Conservation (phyloP, 1,284 basidiomycete genomes). For the Sporisorium exsertum region DNA sequence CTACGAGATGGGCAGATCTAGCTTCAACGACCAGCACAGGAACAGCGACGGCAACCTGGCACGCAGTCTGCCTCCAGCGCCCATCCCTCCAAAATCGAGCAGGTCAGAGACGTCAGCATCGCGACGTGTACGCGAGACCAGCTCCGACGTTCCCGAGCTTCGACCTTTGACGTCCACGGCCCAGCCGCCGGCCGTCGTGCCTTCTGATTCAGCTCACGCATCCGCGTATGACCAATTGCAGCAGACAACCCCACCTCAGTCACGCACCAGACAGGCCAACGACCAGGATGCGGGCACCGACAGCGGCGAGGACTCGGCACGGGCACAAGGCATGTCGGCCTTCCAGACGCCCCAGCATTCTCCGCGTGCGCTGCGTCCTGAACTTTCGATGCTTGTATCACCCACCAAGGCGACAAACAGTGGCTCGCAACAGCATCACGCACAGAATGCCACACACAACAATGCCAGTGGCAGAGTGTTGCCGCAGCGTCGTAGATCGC, state of each 20-base stretch:
- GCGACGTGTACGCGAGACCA: constrained; percentile 31
- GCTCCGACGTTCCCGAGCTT: constrained; percentile 28
- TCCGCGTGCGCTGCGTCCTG: constrained; percentile 23
- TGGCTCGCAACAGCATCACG: background rate
- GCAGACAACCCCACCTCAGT: constrained; percentile 37
- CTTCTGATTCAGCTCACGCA: constrained; percentile 1
- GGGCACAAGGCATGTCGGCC: constrained; percentile 34
- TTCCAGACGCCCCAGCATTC: constrained; percentile 47
- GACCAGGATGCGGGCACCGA: constrained; percentile 39
- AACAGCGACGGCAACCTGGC: constrained; percentile 12
- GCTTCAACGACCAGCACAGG: constrained; percentile 22
- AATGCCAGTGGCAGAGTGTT: background rate
- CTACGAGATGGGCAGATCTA: constrained; percentile 32
- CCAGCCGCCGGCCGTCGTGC: background rate
- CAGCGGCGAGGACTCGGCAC: constrained; percentile 37
- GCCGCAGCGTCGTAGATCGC: constrained; percentile 26
- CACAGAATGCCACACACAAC: background rate
- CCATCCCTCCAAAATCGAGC: background rate
- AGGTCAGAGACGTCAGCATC: constrained; percentile 9
- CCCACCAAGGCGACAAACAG: background rate
- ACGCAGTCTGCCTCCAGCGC: background rate
- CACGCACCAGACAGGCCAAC: constrained; percentile 29
- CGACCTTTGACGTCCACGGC: background rate
- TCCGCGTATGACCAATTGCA: constrained; percentile 13
- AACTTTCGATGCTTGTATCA: constrained; percentile 3